Evolutionary conservation across 2,329 filamentous ascomycete genomes (phyloP).

Genomic region (Hirsutella rhossiliensis): DNA sequence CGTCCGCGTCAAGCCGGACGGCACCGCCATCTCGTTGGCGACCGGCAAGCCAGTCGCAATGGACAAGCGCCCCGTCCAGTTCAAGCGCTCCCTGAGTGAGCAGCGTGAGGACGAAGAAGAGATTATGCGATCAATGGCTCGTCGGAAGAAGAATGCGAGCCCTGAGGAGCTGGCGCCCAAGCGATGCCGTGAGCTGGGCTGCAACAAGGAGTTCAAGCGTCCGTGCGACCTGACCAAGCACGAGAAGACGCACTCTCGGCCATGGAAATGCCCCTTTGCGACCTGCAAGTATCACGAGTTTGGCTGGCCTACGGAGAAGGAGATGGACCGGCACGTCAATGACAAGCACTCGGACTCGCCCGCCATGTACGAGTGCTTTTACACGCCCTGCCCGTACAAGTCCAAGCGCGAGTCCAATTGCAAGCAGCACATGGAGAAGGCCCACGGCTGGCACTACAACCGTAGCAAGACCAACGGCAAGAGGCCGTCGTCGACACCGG

Average conservation of each 20-base stretch:
- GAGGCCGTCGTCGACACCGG: slow-evolving; percentile 32
- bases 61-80: slow-evolving; percentile 35
- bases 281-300: slow-evolving; percentile 83
- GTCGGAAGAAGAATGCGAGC: slow-evolving; percentile 84
- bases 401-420: slow-evolving; percentile 95
- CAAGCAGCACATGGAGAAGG: slow-evolving; percentile 98
- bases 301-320: slow-evolving; percentile 96
- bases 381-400: slow-evolving; percentile 75
- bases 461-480: slow-evolving; percentile 88
- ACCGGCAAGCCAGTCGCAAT: slow-evolving; percentile 53
- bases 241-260: slow-evolving; percentile 92
- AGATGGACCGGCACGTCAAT: slow-evolving; percentile 89
- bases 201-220: slow-evolving; percentile 87
- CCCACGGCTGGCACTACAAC: slow-evolving; percentile 80
- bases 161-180: slow-evolving; percentile 73
- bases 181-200: slow-evolving; percentile 62
- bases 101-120: slow-evolving; percentile 68
- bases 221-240: slow-evolving; percentile 98
- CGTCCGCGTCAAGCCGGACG: slow-evolving; percentile 69
- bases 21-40: slow-evolving; percentile 66
- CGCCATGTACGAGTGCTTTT: slow-evolving; percentile 73
- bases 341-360: slow-evolving; percentile 84
- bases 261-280: slow-evolving; percentile 78
- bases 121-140: slow-evolving; percentile 85
- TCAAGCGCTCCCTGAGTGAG: slow-evolving; percentile 57